phyloP scores from a whole-genome alignment of 345 rosid species.

The Lenwebbia sp. region DNA sequence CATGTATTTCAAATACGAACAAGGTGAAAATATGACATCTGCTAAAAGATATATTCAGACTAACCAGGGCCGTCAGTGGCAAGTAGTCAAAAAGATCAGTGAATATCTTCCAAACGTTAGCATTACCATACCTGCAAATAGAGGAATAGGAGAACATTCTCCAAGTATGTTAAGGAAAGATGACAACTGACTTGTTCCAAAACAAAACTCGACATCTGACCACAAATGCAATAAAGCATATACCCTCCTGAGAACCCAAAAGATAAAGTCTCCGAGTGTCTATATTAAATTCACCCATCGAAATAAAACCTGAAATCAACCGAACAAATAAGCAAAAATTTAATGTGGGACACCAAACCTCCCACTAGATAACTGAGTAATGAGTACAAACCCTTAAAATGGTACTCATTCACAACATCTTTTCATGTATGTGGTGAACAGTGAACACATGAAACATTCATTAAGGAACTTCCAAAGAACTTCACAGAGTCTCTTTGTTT shows the following conservation, averaged over 20 bases:
- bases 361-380: not conserved
- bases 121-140: conserved; percentile 81
- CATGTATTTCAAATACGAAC: not conserved
- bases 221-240: not conserved
- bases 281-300: not conserved
- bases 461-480: not conserved
- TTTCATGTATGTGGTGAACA: not conserved
- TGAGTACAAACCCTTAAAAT: not conserved
- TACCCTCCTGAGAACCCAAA: not conserved
- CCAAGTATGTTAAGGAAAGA: not conserved
- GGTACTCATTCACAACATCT: not conserved
- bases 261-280: not conserved
- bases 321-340: not conserved
- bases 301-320: not conserved
- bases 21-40: not conserved
- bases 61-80: conserved; percentile 91
- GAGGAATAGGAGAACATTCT: not conserved
- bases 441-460: not conserved
- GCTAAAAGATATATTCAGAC: not conserved
- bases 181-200: not conserved
- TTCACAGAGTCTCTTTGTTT: not conserved
- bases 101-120: conserved; percentile 90
- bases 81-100: conserved; percentile 95
- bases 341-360: not conserved
- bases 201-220: not conserved